Percentiles rank a stretch among this genome's conserved stretches.
These are phyloP conservation scores for Drechslerella dactyloides DNA, from an alignment of 2,329 filamentous ascomycete species.

Conservation along the genomic window DNA sequence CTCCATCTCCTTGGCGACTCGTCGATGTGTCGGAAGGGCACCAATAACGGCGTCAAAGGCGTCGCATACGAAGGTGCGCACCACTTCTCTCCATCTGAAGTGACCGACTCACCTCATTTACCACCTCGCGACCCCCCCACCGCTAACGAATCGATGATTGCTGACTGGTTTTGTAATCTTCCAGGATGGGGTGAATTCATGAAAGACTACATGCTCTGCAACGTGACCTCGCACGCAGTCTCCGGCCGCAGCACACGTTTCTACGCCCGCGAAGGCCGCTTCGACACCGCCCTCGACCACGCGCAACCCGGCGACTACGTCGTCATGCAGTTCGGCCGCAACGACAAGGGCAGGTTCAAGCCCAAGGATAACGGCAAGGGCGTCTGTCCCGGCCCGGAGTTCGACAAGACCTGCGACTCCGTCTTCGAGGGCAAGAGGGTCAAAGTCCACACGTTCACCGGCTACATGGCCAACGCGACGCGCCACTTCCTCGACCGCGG, in stretches of 20 bases:
- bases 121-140: no score
- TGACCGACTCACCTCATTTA: no score
- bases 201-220: constrained; percentile 15
- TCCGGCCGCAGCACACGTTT: constrained; percentile 30
- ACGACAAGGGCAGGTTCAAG: constrained; percentile 19
- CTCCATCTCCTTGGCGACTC: constrained; percentile 30
- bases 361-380: constrained; percentile 29
- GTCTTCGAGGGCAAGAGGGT: constrained; percentile 14
- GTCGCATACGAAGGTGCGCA: constrained; percentile 28
- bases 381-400: constrained; percentile 15
- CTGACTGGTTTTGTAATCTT: background rate
- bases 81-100: no score
- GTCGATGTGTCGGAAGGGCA: constrained; percentile 36
- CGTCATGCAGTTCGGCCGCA: constrained; percentile 32
- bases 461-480: constrained; percentile 24
- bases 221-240: constrained; percentile 15
- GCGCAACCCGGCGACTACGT: constrained; percentile 13
- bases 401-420: constrained; percentile 9
- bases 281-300: constrained; percentile 17
- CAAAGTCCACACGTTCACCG: constrained; percentile 20
- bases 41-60: constrained; percentile 29
- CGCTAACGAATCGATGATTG: background rate
- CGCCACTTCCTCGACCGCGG: constrained; percentile 10
- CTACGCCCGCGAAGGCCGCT: constrained; percentile 24
- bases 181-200: constrained; percentile 31